Base-by-base conservation (phyloP, 1,284 basidiomycete genomes). In the Fomitiporia mediterranea region DNA sequence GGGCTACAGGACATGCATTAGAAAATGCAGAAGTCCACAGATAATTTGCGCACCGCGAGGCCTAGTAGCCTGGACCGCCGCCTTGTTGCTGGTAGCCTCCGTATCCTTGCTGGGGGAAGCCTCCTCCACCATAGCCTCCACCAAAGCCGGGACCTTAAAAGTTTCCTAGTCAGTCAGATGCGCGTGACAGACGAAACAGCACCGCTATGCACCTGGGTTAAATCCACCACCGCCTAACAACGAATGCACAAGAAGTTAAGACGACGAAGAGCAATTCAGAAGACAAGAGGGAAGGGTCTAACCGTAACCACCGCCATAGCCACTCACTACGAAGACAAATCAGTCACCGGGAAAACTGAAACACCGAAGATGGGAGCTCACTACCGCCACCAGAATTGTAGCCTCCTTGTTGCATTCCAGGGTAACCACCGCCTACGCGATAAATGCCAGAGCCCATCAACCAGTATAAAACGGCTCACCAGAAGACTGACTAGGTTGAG, bases 401-500 rank as follows among this genome's bases (percentile, higher is more conserved):
- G 48, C 73, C 72, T 48, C 65, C 65, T 58, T 34, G 32, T n/a
- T n/a, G n/a, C n/a, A n/a, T n/a, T n/a, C n/a, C n/a, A n/a, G n/a
- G n/a, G n/a, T n/a, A n/a, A 43, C 40, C 42, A 23, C 61, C 61
- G 38, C 63, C 65, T 13, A 63, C 65, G 53, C 64, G 6, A 28
- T 43, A 28, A 11, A 28, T 17, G 9, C 27, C 19, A 49, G 47
- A 34, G 15, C 15, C 5, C 23, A 47, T 28, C 2, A 25, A 28
- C 6, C 4, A 28, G 4, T 46, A 27, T 28, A 28, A 17, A 27
- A 15, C 9, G 2, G 25, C 55, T 66, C 63, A 57, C 72, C 74
- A 30, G 17, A 17, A 38, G 80, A 78, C 17, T 79, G 80, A 28
- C 80, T 80, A 48, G 78, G 80, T 47, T 72, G 67, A 59, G 79